Percentiles rank a stretch among this genome's conserved stretches.
These are phyloP conservation scores for Xylariomycetidae sp. DNA, from an alignment of 2,329 filamentous ascomycete genomes.

Conservation along the genomic window DNA sequence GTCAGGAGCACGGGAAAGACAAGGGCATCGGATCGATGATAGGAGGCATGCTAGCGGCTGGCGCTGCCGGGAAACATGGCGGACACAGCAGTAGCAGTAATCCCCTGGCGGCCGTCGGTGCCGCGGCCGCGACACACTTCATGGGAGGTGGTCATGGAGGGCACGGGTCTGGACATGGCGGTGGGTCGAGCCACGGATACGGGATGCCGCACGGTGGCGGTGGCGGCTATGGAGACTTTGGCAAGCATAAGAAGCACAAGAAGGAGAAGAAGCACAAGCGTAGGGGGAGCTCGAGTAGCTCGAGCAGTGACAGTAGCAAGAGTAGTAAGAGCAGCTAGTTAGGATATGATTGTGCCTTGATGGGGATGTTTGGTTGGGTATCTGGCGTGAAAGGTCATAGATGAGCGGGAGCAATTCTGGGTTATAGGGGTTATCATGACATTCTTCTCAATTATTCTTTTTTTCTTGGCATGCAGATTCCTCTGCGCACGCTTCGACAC, in stretches of 20 bases:
- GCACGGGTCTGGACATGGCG: constrained; percentile 7
- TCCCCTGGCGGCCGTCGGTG: constrained; percentile 16
- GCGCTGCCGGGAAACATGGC: constrained; percentile 3
- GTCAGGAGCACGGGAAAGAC: constrained; percentile 9
- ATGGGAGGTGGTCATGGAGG: constrained; percentile 11
- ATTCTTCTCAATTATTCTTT: constrained; percentile 1
- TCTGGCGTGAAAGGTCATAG: background rate
- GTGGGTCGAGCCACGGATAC: constrained; percentile 3
- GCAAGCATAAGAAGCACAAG: constrained; percentile 6
- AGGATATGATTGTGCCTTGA: background rate
- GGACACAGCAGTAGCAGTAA: constrained; percentile 5
- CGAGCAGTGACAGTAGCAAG: constrained; percentile 16
- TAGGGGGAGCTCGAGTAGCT: constrained; percentile 18
- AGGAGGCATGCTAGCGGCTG: constrained; percentile 15
- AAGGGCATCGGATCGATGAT: constrained; percentile 20
- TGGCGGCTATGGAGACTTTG: constrained; percentile 19
- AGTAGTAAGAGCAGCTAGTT: constrained; percentile 15
- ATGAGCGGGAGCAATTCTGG: too few relatives aligned
- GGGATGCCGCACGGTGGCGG: constrained; percentile 10
- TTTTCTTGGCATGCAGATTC: too few relatives aligned
- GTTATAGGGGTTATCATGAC: too few relatives aligned
- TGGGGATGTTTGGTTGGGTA: background rate
- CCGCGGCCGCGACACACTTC: constrained; percentile 18
- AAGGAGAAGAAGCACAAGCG: constrained; percentile 22
- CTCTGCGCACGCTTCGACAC: too few relatives aligned